Base-by-base conservation (phyloP, 768 basidiomycete species). In the Serendipita sp. region DNA sequence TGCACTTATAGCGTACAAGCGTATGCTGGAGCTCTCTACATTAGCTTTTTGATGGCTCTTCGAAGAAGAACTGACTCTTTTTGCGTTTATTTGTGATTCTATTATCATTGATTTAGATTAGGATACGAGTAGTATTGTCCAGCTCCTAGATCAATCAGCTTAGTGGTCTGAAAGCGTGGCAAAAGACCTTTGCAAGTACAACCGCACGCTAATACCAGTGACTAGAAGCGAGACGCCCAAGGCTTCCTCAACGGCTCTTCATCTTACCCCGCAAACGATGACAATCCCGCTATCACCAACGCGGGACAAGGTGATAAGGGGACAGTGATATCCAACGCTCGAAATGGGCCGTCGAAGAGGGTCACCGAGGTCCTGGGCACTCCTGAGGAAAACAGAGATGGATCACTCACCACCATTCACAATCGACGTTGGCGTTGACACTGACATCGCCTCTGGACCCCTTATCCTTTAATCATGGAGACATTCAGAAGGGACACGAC, bases 131-230 rank as follows among this genome's bases (percentile, higher is more conserved):
- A 13, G 37, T 40, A 40, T 16, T 50, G 48, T 16, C n/a, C 5
- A 8, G 29, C 77, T 91, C 29, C 79, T 92, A 16, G 85, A 89
- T 63, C 81, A 81, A 23, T 23, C 23, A 23, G 66, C 76, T 91
- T 11, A 77, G 81, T 62, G 73, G 78, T 2, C 89, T 88, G 2
- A 78, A 81, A 68, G 85, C 83, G 27, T 90, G 86, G 87, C 80
- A 84, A 68, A 77, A 83, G 58, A 69, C 76, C 1, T 66, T 76
- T 15, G 71, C 58, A 58, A 58, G 23, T 58, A 64, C 44, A 43
- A 45, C 8, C 37, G 37, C 37, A 5, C 64, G 40, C 36, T 64
- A 15, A 40, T 15, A 29, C 11, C 13, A 18, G 18, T 11, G 18
- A 45, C 13, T 45, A 11, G 13, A 45, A 45, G 18, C 44, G 23